Conservation (phyloP, 2,329 filamentous ascomycete species). For the Fusarium tjaetaba region DNA sequence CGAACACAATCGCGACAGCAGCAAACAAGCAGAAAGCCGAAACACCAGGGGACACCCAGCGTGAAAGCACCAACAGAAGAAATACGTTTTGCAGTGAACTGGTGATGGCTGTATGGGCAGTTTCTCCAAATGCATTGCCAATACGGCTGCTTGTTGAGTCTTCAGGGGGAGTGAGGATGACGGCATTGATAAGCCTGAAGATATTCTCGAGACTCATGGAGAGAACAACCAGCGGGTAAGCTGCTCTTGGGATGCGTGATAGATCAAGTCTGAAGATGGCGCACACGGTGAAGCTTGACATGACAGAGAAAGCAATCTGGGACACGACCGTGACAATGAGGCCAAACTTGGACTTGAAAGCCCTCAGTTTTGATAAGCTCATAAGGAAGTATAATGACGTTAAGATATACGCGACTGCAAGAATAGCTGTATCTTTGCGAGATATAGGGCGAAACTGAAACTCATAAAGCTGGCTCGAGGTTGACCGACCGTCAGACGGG, state of each 20-base stretch:
- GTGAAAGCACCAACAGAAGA: constrained; percentile 73
- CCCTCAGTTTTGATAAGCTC: constrained; percentile 74
- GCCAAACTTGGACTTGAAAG: constrained; percentile 79
- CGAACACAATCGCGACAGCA: constrained; percentile 77
- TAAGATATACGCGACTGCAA: constrained; percentile 72
- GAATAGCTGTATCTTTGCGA: constrained; percentile 68
- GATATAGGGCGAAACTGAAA: constrained; percentile 83
- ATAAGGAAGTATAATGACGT: constrained; percentile 72
- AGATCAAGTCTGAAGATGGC: constrained; percentile 79
- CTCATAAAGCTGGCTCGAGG: constrained; percentile 73
- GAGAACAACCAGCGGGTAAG: constrained; percentile 80
- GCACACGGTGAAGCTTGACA: constrained; percentile 83
- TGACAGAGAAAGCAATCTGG: constrained; percentile 76
- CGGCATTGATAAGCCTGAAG: constrained; percentile 80
- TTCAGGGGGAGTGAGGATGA: constrained; percentile 76
- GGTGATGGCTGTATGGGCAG: constrained; percentile 74
- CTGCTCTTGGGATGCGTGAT: constrained; percentile 76
- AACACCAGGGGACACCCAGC: constrained; percentile 74
- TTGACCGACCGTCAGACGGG: constrained; percentile 64
- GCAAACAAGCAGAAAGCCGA: constrained; percentile 81
- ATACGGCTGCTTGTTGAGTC: constrained; percentile 75
- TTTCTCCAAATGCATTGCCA: constrained; percentile 77
- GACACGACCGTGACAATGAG: constrained; percentile 75
- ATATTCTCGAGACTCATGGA: constrained; percentile 83
- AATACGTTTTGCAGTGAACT: constrained; percentile 75